Conservation (phyloP, 768 basidiomycete genomes). For the Auricularia auricula-judae region DNA sequence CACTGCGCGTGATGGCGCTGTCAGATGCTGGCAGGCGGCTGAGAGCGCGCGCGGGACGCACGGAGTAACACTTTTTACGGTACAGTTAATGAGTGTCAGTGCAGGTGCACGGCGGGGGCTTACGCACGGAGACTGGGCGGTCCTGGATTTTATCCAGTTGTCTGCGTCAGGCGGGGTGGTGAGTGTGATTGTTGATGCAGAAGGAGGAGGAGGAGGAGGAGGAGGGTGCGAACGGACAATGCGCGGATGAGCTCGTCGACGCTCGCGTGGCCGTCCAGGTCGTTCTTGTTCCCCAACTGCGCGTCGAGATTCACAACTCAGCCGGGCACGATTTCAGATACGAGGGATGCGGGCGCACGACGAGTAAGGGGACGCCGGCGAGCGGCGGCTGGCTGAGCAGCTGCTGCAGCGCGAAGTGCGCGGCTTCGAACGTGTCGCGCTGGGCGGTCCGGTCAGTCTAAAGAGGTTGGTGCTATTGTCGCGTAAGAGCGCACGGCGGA, state of each 20-base stretch:
- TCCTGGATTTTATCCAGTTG: constrained; percentile 72
- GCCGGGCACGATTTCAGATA: neutral
- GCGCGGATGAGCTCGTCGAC: constrained; percentile 77
- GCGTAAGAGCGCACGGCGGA: constrained; percentile 49
- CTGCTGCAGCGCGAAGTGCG: constrained; percentile 75
- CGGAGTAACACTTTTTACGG: constrained; percentile 60
- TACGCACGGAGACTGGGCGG: constrained; percentile 75
- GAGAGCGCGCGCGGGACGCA: constrained; percentile 16
- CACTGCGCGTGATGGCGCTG: constrained; percentile 39
- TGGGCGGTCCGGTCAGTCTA: constrained; percentile 19
- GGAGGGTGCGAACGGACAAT: constrained; percentile 36
- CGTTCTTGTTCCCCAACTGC: constrained; percentile 90
- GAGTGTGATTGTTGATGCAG: too few relatives aligned
- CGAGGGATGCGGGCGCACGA: constrained; percentile 38
- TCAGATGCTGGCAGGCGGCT: too few relatives aligned
- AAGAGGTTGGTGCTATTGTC: neutral
- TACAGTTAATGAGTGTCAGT: too few relatives aligned
- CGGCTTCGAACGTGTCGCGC: constrained; percentile 75
- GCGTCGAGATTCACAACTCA: neutral
- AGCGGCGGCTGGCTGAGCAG: constrained; percentile 57
- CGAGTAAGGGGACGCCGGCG: constrained; percentile 65
- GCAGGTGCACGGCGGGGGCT: neutral
- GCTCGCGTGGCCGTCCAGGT: constrained; percentile 60
- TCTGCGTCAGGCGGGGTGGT: constrained; percentile 21
- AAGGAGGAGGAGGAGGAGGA: too few relatives aligned